Conservation (phyloP, 1,139 yeast genomes). For the Zygoascus hellenicus region DNA sequence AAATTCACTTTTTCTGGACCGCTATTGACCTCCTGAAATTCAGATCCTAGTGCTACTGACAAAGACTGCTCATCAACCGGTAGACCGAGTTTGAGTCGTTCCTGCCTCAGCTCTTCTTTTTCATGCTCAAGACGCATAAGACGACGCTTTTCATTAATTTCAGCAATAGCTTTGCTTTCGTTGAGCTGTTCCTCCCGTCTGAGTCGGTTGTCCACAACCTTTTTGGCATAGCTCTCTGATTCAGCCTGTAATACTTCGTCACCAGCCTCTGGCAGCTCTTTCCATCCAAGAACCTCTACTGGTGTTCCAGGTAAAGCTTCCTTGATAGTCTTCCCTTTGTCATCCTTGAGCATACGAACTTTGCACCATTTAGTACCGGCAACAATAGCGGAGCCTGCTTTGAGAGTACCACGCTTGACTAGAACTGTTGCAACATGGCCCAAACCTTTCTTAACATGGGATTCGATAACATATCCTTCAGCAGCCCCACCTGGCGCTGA, state of each 20-base stretch:
- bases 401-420: constrained; percentile 71
- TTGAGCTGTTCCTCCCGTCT: constrained; percentile 52
- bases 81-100: constrained; percentile 32
- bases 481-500: constrained; percentile 50
- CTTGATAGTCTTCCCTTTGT: constrained; percentile 56
- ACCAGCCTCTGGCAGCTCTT: constrained; percentile 87
- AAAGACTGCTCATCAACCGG: constrained; percentile 31
- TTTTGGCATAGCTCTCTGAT: constrained; percentile 68
- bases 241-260: constrained; percentile 75
- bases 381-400: constrained; percentile 63
- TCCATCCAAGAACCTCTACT: constrained; percentile 93
- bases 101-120: constrained; percentile 20
- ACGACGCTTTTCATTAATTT: constrained; percentile 52
- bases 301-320: constrained; percentile 85
- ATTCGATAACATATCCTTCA: constrained; percentile 91
- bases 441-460: constrained; percentile 73
- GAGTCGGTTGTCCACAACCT: constrained; percentile 60
- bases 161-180: constrained; percentile 62
- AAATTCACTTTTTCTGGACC: constrained; percentile 40
- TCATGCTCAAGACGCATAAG: constrained; percentile 42
- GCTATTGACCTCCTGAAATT: constrained; percentile 22
- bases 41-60: constrained; percentile 25
- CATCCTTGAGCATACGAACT: constrained; percentile 77
- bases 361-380: constrained; percentile 87
- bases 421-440: constrained; percentile 86